Conservation (phyloP, 2,329 filamentous ascomycete species). For the Xylariaceae sp. region DNA sequence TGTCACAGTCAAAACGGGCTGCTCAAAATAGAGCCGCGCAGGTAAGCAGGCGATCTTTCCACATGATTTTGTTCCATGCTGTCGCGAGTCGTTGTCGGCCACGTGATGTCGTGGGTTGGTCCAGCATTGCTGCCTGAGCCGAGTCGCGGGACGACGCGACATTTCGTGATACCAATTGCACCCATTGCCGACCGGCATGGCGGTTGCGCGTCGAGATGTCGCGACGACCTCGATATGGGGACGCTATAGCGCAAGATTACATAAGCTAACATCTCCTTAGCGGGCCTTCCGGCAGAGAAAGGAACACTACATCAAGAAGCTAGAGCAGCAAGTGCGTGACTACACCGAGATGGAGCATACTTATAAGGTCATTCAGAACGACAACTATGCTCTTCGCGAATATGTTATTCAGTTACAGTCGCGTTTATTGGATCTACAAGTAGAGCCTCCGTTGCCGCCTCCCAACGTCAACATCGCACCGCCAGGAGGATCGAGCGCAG, state of each 20-base stretch:
- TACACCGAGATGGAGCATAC: constrained; percentile 68
- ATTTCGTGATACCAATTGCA: neutral
- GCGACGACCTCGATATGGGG: neutral
- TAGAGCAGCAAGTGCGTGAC: constrained; percentile 88
- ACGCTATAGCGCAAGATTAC: neutral
- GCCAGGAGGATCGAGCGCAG: constrained; percentile 22
- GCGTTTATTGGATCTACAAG: constrained; percentile 74
- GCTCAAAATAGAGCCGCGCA: constrained; percentile 96
- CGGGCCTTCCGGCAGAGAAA: constrained; percentile 96
- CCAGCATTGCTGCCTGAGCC: neutral
- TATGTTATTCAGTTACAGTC: constrained; percentile 90
- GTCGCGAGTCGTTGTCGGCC: constrained; percentile 3
- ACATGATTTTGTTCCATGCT: neutral
- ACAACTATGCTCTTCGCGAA: constrained; percentile 86
- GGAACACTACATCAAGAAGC: constrained; percentile 95
- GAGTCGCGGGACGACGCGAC: neutral
- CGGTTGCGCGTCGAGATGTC: neutral
- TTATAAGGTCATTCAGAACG: constrained; percentile 74
- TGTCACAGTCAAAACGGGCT: constrained; percentile 92
- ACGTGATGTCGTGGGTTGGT: neutral
- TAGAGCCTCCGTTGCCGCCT: constrained; percentile 79
- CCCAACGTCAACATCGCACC: constrained; percentile 68
- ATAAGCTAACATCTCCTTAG: constrained; percentile 42
- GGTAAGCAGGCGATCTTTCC: constrained; percentile 50
- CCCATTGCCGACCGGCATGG: neutral